A percentile compares a stretch with the other conserved stretches of the same genome.
Conservation (phyloP, 345 rosid genomes). For the Conringia planisiliqua region DNA sequence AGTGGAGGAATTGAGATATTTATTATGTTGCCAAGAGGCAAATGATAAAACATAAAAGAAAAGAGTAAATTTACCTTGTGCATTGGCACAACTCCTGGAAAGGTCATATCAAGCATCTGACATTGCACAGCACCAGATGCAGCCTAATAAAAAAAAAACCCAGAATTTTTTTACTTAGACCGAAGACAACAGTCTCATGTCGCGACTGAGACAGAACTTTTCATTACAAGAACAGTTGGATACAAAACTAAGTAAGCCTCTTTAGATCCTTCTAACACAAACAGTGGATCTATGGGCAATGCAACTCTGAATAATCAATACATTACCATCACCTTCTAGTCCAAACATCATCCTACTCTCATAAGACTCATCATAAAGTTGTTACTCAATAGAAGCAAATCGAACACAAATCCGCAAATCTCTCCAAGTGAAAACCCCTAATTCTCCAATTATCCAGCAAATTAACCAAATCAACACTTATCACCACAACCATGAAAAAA, state of each 20-base stretch:
- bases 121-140: slow-evolving; percentile 99
- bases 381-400: neutral
- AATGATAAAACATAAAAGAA: neutral
- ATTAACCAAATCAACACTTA: neutral
- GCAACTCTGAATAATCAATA: neutral
- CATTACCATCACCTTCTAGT: neutral
- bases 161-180: neutral
- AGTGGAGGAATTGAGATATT: neutral
- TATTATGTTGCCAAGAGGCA: neutral
- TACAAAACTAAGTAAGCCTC: neutral
- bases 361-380: neutral
- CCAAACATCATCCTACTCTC: neutral
- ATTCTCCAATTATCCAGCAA: neutral
- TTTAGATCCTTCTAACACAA: neutral
- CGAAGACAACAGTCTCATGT: neutral
- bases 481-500: neutral
- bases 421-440: neutral
- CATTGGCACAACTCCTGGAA: slow-evolving; percentile 95
- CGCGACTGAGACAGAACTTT: neutral
- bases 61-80: slow-evolving; percentile 55
- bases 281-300: neutral
- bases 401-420: neutral
- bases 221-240: neutral
- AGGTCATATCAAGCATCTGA: slow-evolving; percentile 92
- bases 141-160: slow-evolving; percentile 37